Conservation (phyloP, 202 grass and related monocot species). For the Elaeis oleifera region DNA sequence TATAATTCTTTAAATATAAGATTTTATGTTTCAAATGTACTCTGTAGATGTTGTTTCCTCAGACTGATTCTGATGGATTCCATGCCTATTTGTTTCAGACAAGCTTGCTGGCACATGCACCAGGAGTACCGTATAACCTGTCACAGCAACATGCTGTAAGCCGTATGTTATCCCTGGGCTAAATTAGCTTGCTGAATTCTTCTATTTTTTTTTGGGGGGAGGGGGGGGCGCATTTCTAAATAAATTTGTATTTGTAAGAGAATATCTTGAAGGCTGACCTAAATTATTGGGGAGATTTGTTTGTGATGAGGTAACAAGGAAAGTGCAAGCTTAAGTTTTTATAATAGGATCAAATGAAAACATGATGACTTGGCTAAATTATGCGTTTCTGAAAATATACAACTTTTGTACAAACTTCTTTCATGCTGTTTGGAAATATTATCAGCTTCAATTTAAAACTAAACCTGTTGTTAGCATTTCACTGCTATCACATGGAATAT, state of each 20-base stretch:
- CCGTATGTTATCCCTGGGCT: background rate
- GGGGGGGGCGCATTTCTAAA: too few relatives aligned
- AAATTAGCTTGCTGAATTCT: too few relatives aligned
- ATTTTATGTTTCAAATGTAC: background rate
- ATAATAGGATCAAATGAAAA: background rate
- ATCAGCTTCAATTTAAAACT: too few relatives aligned
- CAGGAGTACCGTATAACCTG: constrained; percentile 65
- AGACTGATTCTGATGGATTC: background rate
- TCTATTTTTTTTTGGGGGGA: too few relatives aligned
- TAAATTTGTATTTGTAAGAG: background rate
- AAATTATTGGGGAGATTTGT: background rate
- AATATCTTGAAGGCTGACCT: background rate
- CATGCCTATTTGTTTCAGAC: constrained; percentile 38
- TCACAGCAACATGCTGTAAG: background rate
- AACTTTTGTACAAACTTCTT: too few relatives aligned
- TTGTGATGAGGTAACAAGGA: background rate
- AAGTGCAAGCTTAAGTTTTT: background rate
- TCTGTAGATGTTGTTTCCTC: background rate
- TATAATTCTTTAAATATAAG: too few relatives aligned
- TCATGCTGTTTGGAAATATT: too few relatives aligned
- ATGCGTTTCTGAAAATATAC: too few relatives aligned
- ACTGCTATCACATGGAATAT: too few relatives aligned
- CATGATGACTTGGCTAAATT: too few relatives aligned
- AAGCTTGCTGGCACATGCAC: constrained; percentile 86
- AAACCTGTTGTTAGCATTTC: too few relatives aligned